These are phyloP conservation scores for Cyberlindnera misumaiensis DNA, from an alignment of 805 yeast species.

Conservation along the genomic window DNA sequence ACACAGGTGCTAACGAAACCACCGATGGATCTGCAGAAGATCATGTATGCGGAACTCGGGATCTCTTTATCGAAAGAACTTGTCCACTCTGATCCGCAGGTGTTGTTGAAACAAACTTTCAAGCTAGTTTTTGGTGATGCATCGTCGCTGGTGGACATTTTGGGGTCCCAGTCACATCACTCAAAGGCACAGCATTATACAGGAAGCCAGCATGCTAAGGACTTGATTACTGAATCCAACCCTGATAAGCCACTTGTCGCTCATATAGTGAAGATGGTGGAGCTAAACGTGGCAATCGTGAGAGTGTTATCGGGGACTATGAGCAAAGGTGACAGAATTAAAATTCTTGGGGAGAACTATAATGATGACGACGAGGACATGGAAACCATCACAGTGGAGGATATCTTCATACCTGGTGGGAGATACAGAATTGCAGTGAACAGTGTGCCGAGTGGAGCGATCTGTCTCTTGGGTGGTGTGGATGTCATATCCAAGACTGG, in stretches of 20 bases:
- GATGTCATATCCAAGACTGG: conserved; percentile 56
- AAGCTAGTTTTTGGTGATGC: conserved; percentile 45
- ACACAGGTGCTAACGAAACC: conserved; percentile 52
- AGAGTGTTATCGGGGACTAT: conserved; percentile 59
- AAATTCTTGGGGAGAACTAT: conserved; percentile 50
- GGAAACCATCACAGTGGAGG: conserved; percentile 27
- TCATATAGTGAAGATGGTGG: conserved; percentile 51
- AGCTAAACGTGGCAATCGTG: conserved; percentile 50
- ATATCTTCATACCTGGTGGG: conserved; percentile 51
- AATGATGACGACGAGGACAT: conserved; percentile 45
- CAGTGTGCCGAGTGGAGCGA: conserved; percentile 55
- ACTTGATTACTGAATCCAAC: conserved; percentile 27
- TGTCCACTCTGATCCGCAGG: conserved; percentile 49
- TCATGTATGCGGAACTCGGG: conserved; percentile 44
- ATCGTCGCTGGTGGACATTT: conserved; percentile 46
- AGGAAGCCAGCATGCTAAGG: conserved; percentile 16
- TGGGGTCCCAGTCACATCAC: conserved; percentile 36
- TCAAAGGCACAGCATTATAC: conserved; percentile 24
- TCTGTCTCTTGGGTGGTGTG: conserved; percentile 63
- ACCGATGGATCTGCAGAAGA: conserved; percentile 32
- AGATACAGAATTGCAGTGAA: conserved; percentile 55
- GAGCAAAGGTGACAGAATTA: conserved; percentile 38
- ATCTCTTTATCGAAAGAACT: conserved; percentile 33
- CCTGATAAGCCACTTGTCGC: conserved; percentile 40
- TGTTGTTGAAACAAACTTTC: conserved; percentile 50